Percentiles rank a stretch among this genome's conserved stretches.
Evolutionary conservation across 306 rosid genomes (phyloP).

Genomic region (Vicia villosa): DNA sequence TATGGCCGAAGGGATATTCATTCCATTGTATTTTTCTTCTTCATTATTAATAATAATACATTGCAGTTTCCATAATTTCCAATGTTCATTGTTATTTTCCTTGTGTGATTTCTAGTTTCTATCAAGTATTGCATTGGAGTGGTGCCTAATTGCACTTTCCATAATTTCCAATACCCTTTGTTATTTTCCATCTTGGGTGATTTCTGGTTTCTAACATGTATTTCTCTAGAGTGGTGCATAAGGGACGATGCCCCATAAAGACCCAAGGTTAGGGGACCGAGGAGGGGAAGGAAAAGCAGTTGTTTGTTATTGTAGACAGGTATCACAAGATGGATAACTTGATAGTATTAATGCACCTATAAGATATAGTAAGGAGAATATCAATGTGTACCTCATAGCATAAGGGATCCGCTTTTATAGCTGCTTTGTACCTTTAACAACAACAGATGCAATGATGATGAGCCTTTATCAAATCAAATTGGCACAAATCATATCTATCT

Average conservation of each 20-base stretch:
- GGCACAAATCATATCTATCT: slow-evolving; percentile 13
- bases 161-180: no score
- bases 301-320: slow-evolving; percentile 2
- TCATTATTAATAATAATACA: background rate
- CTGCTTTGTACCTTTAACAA: slow-evolving; percentile 87
- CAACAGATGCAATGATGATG: slow-evolving; percentile 23
- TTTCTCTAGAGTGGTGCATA: no score
- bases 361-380: slow-evolving; percentile 33
- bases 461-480: slow-evolving; percentile 25
- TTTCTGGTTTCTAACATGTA: no score
- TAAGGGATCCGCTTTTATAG: slow-evolving; percentile 91
- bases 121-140: background rate
- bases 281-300: background rate
- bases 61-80: background rate
- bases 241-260: background rate
- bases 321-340: slow-evolving; percentile 6
- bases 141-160: no score
- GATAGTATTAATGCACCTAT: slow-evolving; percentile 15
- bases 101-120: background rate
- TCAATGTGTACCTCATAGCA: slow-evolving; percentile 83
- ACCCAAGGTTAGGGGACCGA: background rate
- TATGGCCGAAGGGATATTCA: no score
- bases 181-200: no score
- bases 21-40: no score
- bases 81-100: background rate